Percentiles rank a stretch among this genome's conserved stretches.
These are phyloP conservation scores for Suhomyces chickasaworum DNA, from an alignment of 1,139 yeast genomes.

Conservation along the genomic window DNA sequence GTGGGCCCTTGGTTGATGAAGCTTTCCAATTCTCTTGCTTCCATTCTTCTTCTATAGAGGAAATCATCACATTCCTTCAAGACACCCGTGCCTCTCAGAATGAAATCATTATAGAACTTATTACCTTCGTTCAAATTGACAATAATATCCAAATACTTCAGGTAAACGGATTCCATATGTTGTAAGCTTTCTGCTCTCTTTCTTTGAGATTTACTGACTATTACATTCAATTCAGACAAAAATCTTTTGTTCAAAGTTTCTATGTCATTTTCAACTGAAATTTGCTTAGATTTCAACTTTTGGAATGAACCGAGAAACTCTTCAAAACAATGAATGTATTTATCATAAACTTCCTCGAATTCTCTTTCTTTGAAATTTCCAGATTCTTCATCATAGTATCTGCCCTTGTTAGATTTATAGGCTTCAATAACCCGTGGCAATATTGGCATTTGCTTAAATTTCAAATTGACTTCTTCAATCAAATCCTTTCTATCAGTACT, in stretches of 20 bases:
- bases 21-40: conserved; percentile 51
- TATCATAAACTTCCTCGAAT: conserved; percentile 37
- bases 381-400: conserved; percentile 17
- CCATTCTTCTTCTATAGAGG: conserved; percentile 54
- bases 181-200: conserved; percentile 55
- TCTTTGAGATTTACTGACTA: conserved; percentile 27
- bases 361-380: conserved; percentile 28
- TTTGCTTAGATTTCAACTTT: conserved; percentile 43
- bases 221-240: conserved; percentile 19
- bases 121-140: conserved; percentile 69
- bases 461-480: conserved; percentile 44
- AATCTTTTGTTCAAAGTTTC: conserved; percentile 44
- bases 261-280: conserved; percentile 44
- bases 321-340: conserved; percentile 44
- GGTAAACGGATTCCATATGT: conserved; percentile 54
- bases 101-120: conserved; percentile 67
- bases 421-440: conserved; percentile 51
- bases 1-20: not conserved
- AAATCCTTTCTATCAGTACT: conserved; percentile 41
- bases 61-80: conserved; percentile 55
- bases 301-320: conserved; percentile 43
- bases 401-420: conserved; percentile 28
- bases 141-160: conserved; percentile 56
- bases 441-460: conserved; percentile 49
- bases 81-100: conserved; percentile 50